Evolutionary conservation across 441 rosid species (phyloP).

Genomic region (Gossypium gossypioides): DNA sequence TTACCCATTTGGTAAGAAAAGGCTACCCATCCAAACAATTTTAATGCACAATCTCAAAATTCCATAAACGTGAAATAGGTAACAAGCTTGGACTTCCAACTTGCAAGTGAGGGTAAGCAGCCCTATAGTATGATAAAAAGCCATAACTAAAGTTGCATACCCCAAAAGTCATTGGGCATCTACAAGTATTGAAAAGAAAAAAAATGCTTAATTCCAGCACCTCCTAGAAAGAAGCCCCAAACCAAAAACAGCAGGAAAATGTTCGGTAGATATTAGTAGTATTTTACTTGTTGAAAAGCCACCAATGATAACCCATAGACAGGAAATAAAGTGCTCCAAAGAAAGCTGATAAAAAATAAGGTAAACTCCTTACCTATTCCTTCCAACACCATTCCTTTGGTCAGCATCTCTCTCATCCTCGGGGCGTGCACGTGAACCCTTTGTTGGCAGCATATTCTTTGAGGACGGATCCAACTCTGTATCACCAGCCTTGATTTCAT

Average conservation of each 20-base stretch:
- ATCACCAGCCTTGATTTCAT: slow-evolving; percentile 36
- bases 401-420: slow-evolving; percentile 45
- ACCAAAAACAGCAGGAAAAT: neutral
- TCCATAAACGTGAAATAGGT: neutral
- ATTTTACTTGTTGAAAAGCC: neutral
- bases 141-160: neutral
- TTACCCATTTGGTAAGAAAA: neutral
- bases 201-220: neutral
- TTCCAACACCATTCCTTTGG: slow-evolving; percentile 48
- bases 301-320: neutral
- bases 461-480: slow-evolving; percentile 35
- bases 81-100: neutral
- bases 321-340: neutral
- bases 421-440: slow-evolving; percentile 28
- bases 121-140: neutral
- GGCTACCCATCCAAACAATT: neutral
- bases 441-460: slow-evolving; percentile 23
- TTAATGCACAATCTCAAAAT: neutral
- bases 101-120: neutral
- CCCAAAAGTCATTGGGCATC: neutral
- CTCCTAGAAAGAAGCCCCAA: neutral
- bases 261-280: neutral
- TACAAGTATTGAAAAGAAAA: neutral
- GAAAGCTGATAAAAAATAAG: neutral
- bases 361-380: slow-evolving; percentile 41